A percentile compares a stretch with the other conserved stretches of the same genome.
Evolutionary conservation across 1,139 yeast species (phyloP).

Genomic region (Blastobotrys persicus): DNA sequence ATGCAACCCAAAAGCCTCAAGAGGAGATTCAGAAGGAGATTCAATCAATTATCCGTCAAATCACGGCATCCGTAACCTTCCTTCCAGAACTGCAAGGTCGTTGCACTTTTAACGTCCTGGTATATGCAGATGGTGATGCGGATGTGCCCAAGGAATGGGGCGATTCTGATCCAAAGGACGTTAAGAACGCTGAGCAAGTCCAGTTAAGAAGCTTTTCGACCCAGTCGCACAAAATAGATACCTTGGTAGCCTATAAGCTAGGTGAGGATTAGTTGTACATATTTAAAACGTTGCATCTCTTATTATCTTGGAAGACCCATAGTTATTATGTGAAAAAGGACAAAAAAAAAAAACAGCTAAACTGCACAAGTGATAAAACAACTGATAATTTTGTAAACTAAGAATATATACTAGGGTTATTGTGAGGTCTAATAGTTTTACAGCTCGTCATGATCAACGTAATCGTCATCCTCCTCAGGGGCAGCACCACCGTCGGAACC

Average conservation of each 20-base stretch:
- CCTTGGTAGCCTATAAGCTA: slow-evolving; percentile 67
- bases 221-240: slow-evolving; percentile 66
- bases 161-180: slow-evolving; percentile 65
- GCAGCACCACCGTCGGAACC: slow-evolving; percentile 55
- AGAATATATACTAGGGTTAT: slow-evolving; percentile 3
- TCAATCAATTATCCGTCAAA: slow-evolving; percentile 82
- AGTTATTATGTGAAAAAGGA: no score
- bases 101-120: slow-evolving; percentile 82
- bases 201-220: slow-evolving; percentile 70
- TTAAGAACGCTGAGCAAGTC: slow-evolving; percentile 62
- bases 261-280: slow-evolving; percentile 19
- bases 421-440: slow-evolving; percentile 32
- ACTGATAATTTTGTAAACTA: background rate
- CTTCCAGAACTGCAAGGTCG: slow-evolving; percentile 69
- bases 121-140: slow-evolving; percentile 73
- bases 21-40: slow-evolving; percentile 69
- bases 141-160: slow-evolving; percentile 83
- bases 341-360: no score
- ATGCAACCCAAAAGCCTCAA: slow-evolving; percentile 39
- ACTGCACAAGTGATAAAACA: no score
- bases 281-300: background rate
- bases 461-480: slow-evolving; percentile 64
- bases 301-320: background rate
- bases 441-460: slow-evolving; percentile 59
- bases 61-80: slow-evolving; percentile 84